Evolutionary conservation across 2,329 filamentous ascomycete genomes (phyloP), one percentile per base, ranked within the genome.

Genomic region (Cryphonectria japonica): DNA sequence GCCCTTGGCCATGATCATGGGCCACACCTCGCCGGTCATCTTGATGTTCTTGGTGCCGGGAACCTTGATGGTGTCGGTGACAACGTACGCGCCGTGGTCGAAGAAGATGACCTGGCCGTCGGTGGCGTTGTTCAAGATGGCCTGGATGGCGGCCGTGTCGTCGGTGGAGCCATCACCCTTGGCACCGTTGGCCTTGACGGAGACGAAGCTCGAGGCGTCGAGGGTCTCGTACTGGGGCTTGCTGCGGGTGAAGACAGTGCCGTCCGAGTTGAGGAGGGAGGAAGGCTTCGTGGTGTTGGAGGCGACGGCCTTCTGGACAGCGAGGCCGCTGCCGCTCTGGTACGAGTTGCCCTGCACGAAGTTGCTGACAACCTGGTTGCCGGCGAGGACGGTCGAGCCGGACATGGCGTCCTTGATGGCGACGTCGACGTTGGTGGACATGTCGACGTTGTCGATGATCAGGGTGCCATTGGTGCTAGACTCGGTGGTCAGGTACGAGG

Each of bases 1-100:
- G 68, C 95, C 95, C 66, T 90, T 88, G 37, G 93, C 95, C 86
- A 98, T 92, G 80, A 98, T 92, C 73, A 97, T 83, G 2, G 95
- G 92, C 93, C 93, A 97, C 78, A 97, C 90, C 82, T 98, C 94
- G 76, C 95, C 95, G 9, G 93, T 93, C 78, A 98, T 95, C 82
- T 91, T 92, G 83, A 95, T 90, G 77, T 94, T 88, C 84, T 92
- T 92, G 43, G 63, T 65, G 43, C 63, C 63, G 70, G 92, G 92
- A 11, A 95, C 86, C 75, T 88, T 87, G 79, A 95, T 83, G 0
- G 92, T 95, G 75, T 88, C 85, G 60, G 87, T 90, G 75, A 95
- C 83, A 69, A 92, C 80, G 79, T 95, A 94, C 66, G 90, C 87
- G 69, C 93, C 93, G 76, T 92, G 90, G 77, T 93, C 91, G 75